Evolutionary conservation across 164 flowering plant genomes (phyloP).

Genomic region (Euptelea pleiosperma): DNA sequence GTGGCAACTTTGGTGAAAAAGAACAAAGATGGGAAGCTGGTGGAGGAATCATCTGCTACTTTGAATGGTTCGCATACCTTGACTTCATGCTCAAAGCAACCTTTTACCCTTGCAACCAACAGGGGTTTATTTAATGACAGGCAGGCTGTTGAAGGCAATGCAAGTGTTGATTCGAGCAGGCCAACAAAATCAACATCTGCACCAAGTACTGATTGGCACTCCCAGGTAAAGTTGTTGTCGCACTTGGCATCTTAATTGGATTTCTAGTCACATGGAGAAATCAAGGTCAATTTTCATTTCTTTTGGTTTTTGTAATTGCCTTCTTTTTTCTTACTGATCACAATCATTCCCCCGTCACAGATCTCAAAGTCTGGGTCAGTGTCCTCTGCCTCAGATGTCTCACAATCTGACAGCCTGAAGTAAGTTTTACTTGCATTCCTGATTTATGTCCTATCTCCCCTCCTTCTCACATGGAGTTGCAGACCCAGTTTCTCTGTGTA

Average conservation of each 20-base stretch:
- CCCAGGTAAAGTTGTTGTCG: constrained; percentile 20
- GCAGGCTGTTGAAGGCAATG: constrained; percentile 27
- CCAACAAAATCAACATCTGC: constrained; percentile 22
- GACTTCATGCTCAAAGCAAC: constrained; percentile 31
- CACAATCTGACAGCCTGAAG: constrained; percentile 40
- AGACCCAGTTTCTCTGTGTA: too few species aligned
- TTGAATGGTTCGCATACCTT: constrained; percentile 41
- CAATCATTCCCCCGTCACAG: constrained; percentile 22
- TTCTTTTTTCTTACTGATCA: neutral
- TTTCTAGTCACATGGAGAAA: neutral
- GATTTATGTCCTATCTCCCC: neutral
- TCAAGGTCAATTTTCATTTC: constrained; percentile 11
- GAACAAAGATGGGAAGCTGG: constrained; percentile 40
- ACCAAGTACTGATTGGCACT: constrained; percentile 11
- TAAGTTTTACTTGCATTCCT: constrained; percentile 33
- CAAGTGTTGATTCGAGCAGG: constrained; percentile 17
- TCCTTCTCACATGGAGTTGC: neutral
- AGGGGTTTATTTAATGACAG: constrained; percentile 40
- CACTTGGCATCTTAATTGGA: neutral
- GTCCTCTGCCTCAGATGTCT: constrained; percentile 16
- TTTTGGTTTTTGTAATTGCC: neutral
- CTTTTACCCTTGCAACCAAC: constrained; percentile 23
- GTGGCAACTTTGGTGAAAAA: constrained; percentile 31
- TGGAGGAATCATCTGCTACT: constrained; percentile 22
- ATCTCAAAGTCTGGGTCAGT: constrained; percentile 40